Percentiles rank a stretch among this genome's conserved stretches.
These are phyloP conservation scores for Erodium moschatum DNA, from an alignment of 441 rosid species.

Conservation along the genomic window DNA sequence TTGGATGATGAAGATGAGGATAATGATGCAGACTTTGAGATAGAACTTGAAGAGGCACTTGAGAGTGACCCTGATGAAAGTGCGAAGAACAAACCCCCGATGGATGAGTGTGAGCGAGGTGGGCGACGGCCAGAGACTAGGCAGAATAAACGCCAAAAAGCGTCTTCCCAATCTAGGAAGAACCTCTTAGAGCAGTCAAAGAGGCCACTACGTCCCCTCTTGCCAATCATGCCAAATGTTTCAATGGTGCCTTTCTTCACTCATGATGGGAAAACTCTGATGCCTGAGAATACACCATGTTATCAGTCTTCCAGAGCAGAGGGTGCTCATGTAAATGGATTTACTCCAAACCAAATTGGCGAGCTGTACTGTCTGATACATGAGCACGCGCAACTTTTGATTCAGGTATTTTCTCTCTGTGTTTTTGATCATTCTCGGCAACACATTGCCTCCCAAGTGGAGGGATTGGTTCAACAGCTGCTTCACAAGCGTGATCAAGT, in stretches of 20 bases:
- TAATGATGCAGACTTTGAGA: slow-evolving; percentile 90
- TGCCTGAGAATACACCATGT: slow-evolving; percentile 28
- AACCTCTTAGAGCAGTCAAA: slow-evolving; percentile 52
- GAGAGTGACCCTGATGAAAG: slow-evolving; percentile 80
- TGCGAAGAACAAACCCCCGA: slow-evolving; percentile 29
- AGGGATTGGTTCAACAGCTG: slow-evolving; percentile 64
- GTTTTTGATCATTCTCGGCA: slow-evolving; percentile 65
- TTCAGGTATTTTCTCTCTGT: slow-evolving; percentile 78
- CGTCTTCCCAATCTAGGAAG: slow-evolving; percentile 36
- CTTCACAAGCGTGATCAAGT: slow-evolving; percentile 52
- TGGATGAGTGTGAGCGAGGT: slow-evolving; percentile 27
- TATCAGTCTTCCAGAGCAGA: slow-evolving; percentile 25
- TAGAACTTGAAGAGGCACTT: slow-evolving; percentile 85
- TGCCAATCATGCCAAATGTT: slow-evolving; percentile 50
- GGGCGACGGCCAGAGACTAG: slow-evolving; percentile 70
- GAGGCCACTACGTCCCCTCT: slow-evolving; percentile 69
- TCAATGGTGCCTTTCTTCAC: slow-evolving; percentile 28
- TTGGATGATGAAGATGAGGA: slow-evolving; percentile 79
- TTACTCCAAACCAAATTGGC: slow-evolving; percentile 60
- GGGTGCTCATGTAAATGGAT: slow-evolving; percentile 42
- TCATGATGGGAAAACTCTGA: slow-evolving; percentile 26
- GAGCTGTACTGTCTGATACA: slow-evolving; percentile 72
- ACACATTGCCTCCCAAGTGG: slow-evolving; percentile 58
- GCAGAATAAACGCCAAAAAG: slow-evolving; percentile 62
- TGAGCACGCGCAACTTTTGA: slow-evolving; percentile 86